Conservation (phyloP, 805 yeast species). For the Starmerella riodocensis region DNA sequence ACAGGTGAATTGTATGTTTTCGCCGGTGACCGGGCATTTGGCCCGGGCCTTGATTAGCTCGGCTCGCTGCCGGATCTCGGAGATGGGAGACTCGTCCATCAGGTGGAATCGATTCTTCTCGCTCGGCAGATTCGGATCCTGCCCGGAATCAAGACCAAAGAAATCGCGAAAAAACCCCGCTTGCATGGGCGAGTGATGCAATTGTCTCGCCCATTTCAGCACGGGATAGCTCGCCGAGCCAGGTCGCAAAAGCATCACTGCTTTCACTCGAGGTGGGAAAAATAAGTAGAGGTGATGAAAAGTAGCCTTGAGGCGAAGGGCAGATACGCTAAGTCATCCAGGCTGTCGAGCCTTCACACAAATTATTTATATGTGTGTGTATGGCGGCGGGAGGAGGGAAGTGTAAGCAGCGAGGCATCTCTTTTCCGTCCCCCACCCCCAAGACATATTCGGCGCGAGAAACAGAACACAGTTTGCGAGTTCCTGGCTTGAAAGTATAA, state of each 20-base stretch:
- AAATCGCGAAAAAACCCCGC: constrained; percentile 19
- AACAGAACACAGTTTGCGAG: too few relatives aligned
- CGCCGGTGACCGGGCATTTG: constrained; percentile 76
- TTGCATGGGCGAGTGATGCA: constrained; percentile 28
- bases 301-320: too few relatives aligned
- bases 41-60: constrained; percentile 81
- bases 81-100: constrained; percentile 88
- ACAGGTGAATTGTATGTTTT: constrained; percentile 72
- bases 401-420: too few relatives aligned
- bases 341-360: too few relatives aligned
- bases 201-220: constrained; percentile 6
- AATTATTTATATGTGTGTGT: too few relatives aligned
- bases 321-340: too few relatives aligned
- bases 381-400: too few relatives aligned
- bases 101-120: constrained; percentile 61
- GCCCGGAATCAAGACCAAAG: constrained; percentile 19
- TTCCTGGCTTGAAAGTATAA: too few relatives aligned
- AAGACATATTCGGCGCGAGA: too few relatives aligned
- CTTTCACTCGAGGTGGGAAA: too few relatives aligned
- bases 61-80: constrained; percentile 79
- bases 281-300: too few relatives aligned
- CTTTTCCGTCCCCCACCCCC: too few relatives aligned
- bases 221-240: neutral
- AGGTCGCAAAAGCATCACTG: neutral
- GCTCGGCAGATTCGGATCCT: constrained; percentile 35